These are phyloP conservation scores for Paraleonurus japonicus DNA, from an alignment of 257 asterid species.

Conservation along the genomic window DNA sequence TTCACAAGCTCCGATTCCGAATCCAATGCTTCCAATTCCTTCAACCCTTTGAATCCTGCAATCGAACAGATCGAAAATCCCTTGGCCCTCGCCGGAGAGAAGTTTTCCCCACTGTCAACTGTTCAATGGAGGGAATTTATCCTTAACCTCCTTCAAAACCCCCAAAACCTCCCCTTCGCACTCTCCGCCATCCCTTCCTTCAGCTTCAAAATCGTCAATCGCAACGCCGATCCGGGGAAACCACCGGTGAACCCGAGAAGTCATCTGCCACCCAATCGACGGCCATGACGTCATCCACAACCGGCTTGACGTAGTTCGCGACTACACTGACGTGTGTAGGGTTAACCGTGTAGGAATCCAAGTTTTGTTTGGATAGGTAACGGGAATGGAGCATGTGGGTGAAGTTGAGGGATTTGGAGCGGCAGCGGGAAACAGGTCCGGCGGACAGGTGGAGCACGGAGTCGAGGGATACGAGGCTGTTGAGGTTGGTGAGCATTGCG, in stretches of 20 bases:
- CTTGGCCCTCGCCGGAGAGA: conserved; percentile 77
- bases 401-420: conserved; percentile 58
- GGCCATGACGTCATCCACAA: conserved; percentile 61
- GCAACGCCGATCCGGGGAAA: conserved; percentile 50
- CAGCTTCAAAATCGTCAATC: conserved; percentile 51
- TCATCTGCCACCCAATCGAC: conserved; percentile 58
- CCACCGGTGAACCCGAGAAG: conserved; percentile 27
- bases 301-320: conserved; percentile 39
- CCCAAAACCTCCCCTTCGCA: conserved; percentile 49
- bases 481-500: conserved; percentile 73
- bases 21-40: conserved; percentile 59
- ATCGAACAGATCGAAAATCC: conserved; percentile 78
- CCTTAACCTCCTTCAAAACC: conserved; percentile 45
- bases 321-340: conserved; percentile 51
- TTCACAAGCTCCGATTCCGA: conserved; percentile 40
- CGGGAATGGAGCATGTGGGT: conserved; percentile 94
- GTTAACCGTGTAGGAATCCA: conserved; percentile 55
- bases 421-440: conserved; percentile 62
- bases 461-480: conserved; percentile 54
- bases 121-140: conserved; percentile 45
- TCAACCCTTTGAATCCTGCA: conserved; percentile 55
- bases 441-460: conserved; percentile 73
- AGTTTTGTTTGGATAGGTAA: conserved; percentile 58
- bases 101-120: conserved; percentile 68
- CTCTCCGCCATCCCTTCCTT: conserved; percentile 49